phyloP scores from a whole-genome alignment of 2,329 filamentous ascomycete species.

The Venturia carpophila region DNA sequence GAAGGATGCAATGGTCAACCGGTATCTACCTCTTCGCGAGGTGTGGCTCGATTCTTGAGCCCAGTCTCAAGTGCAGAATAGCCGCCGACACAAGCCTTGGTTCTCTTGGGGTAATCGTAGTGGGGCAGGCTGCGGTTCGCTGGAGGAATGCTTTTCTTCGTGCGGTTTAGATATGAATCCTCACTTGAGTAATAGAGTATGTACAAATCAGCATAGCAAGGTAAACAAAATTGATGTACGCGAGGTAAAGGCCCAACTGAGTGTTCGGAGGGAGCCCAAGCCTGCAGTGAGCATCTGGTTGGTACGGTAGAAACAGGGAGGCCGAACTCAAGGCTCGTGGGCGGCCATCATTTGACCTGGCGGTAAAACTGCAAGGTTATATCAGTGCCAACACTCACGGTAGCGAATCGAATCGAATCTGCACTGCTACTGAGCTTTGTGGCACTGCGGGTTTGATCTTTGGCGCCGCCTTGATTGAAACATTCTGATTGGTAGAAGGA shows the following conservation, averaged over 20 bases:
- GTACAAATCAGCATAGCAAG: constrained; percentile 6
- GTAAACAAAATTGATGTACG: not conserved
- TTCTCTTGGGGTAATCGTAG: not conserved
- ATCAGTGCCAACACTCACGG: not conserved
- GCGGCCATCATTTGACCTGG: not conserved
- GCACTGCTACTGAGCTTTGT: constrained; percentile 5
- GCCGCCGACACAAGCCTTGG: constrained; percentile 6
- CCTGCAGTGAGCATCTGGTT: not conserved
- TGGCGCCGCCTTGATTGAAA: constrained; percentile 8
- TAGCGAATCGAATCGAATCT: constrained; percentile 8
- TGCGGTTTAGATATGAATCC: not conserved
- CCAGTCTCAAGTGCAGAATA: constrained; percentile 11
- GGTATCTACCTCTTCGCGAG: not conserved
- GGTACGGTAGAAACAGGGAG: not conserved
- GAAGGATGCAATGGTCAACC: not conserved
- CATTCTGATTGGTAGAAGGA: constrained; percentile 4
- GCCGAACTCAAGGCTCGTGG: not conserved
- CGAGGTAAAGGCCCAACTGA: not conserved
- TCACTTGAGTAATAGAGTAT: not conserved
- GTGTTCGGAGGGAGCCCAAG: not conserved
- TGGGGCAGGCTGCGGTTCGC: not conserved
- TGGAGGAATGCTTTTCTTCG: not conserved
- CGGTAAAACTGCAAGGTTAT: constrained; percentile 8
- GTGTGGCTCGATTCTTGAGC: not conserved
- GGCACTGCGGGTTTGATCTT: constrained; percentile 9